These are phyloP conservation scores for Saccharomycopsis phalli DNA, from an alignment of 1,139 yeast genomes.

Conservation along the genomic window DNA sequence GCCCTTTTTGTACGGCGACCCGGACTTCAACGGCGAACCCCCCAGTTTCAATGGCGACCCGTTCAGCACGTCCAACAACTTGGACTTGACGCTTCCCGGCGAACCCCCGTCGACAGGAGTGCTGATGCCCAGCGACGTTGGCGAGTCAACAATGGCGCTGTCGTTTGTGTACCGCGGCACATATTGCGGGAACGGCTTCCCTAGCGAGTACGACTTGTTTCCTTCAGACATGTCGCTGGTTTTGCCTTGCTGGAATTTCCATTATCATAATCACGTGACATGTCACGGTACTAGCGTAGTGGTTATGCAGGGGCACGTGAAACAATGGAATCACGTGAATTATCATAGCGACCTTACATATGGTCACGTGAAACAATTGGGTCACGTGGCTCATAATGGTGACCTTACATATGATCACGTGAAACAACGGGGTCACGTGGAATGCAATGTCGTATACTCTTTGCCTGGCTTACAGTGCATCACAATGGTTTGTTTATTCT, in stretches of 20 bases:
- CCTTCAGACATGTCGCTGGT: neutral
- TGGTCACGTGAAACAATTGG: too few species aligned
- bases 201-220: neutral
- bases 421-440: too few species aligned
- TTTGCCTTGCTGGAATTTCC: too few species aligned
- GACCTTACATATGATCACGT: too few species aligned
- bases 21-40: neutral
- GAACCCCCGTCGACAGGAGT: conserved; percentile 5
- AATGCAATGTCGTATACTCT: too few species aligned
- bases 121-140: conserved; percentile 2
- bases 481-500: neutral
- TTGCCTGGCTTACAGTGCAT: neutral
- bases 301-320: too few species aligned
- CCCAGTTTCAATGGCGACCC: neutral
- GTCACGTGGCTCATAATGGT: too few species aligned
- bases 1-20: neutral
- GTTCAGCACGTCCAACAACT: neutral
- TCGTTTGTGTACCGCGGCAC: conserved; percentile 10
- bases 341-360: too few species aligned
- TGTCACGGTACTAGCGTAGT: too few species aligned
- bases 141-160: conserved; percentile 12
- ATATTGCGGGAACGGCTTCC: conserved; percentile 4
- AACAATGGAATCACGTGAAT: too few species aligned
- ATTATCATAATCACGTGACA: too few species aligned
- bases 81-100: neutral